Percentiles rank a stretch among this genome's conserved stretches.
Evolutionary conservation across 75 land plant species (phyloP).

Genomic region (Ceratopteris richardii): DNA sequence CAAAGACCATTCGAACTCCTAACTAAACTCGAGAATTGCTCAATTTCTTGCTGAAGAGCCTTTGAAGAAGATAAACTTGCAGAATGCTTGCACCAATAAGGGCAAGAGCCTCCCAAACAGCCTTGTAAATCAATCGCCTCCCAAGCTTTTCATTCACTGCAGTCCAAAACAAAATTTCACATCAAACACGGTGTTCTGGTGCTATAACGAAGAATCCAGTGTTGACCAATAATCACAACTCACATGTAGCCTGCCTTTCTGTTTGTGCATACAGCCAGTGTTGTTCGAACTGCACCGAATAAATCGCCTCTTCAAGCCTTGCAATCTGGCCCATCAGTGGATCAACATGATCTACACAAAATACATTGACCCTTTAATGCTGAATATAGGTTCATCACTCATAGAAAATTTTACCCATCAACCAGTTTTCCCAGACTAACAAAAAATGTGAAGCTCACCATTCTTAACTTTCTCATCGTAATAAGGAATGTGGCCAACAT

Average conservation of each 20-base stretch:
- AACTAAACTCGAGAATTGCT: conserved; percentile 50
- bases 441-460: conserved; percentile 51
- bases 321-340: conserved; percentile 72
- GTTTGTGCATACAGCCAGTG: conserved; percentile 89
- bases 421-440: too few relatives aligned
- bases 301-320: conserved; percentile 68
- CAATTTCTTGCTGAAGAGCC: conserved; percentile 71
- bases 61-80: conserved; percentile 75
- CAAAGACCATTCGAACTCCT: too few relatives aligned
- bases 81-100: conserved; percentile 60
- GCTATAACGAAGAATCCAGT: too few relatives aligned
- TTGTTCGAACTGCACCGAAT: conserved; percentile 86
- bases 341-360: conserved; percentile 64
- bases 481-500: conserved; percentile 47
- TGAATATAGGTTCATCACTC: too few relatives aligned
- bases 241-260: conserved; percentile 73
- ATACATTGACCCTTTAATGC: too few relatives aligned
- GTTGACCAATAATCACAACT: too few relatives aligned
- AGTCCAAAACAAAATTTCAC: too few relatives aligned
- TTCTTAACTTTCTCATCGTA: conserved; percentile 73
- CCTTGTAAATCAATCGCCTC: conserved; percentile 72
- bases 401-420: too few relatives aligned
- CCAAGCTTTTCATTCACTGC: conserved; percentile 76
- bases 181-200: too few relatives aligned
- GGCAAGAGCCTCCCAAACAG: conserved; percentile 60